Percentiles rank a stretch among this genome's conserved stretches.
phyloP scores from a whole-genome alignment of 495 filamentous ascomycete genomes.

The Xylaria intraflava region DNA sequence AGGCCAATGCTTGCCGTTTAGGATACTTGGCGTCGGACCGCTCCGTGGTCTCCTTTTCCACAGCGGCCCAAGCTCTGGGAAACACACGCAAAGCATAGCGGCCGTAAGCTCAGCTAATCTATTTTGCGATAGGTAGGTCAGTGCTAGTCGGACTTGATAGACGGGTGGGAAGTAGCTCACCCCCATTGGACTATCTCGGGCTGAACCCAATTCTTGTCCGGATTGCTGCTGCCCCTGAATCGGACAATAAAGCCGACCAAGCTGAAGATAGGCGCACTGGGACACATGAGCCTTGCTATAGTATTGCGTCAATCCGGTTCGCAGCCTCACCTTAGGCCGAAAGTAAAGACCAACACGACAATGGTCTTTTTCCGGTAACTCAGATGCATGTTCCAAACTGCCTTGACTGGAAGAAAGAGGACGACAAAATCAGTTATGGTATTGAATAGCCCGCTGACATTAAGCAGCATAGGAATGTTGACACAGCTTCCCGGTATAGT shows the following conservation, averaged over 20 bases:
- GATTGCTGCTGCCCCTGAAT: slow-evolving; percentile 13
- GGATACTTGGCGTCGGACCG: too few relatives aligned
- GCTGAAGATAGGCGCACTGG: slow-evolving; percentile 28
- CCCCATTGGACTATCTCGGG: slow-evolving; percentile 24
- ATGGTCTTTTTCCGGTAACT: slow-evolving; percentile 19
- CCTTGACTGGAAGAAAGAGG: slow-evolving; percentile 30
- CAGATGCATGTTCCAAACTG: slow-evolving; percentile 31
- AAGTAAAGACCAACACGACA: slow-evolving; percentile 30
- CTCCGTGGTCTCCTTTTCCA: too few relatives aligned
- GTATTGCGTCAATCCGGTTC: not conserved
- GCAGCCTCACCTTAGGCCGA: slow-evolving; percentile 28
- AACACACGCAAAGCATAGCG: slow-evolving; percentile 15
- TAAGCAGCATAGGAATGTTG: slow-evolving; percentile 24
- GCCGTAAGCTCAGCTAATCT: slow-evolving; percentile 16
- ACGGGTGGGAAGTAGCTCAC: too few relatives aligned
- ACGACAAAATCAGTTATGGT: slow-evolving; percentile 33
- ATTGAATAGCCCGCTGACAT: slow-evolving; percentile 33
- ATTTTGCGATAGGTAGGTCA: too few relatives aligned
- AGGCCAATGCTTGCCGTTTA: too few relatives aligned
- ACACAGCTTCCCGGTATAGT: not conserved
- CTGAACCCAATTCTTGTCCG: slow-evolving; percentile 23
- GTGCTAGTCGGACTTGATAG: too few relatives aligned
- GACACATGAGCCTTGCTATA: not conserved
- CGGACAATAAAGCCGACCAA: slow-evolving; percentile 22
- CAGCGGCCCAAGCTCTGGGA: slow-evolving; percentile 16